These are phyloP conservation scores for Pythium aphanidermatum DNA, from an alignment of 352 stramenopile genomes.

Conservation along the genomic window DNA sequence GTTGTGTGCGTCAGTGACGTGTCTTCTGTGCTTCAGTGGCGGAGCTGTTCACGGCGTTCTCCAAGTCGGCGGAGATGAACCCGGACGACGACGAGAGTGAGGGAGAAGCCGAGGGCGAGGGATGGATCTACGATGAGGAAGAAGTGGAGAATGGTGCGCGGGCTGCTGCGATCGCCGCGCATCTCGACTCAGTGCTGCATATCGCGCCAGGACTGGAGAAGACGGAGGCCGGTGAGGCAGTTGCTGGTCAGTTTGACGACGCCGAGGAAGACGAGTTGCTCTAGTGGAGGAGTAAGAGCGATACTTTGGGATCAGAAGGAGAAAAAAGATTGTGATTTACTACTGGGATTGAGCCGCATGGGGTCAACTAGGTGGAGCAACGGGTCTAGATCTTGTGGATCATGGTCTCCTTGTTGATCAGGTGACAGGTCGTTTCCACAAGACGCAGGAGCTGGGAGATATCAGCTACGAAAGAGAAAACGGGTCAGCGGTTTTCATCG, in stretches of 20 bases:
- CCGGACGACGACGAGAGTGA: constrained; percentile 52
- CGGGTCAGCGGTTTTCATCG: neutral
- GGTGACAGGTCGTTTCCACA: constrained; percentile 96
- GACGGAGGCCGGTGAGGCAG: constrained; percentile 9
- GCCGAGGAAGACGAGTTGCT: constrained; percentile 59
- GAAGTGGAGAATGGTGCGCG: constrained; percentile 63
- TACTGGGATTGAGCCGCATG: too few relatives aligned
- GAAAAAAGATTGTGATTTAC: too few relatives aligned
- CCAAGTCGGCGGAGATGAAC: constrained; percentile 80
- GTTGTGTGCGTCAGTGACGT: too few relatives aligned
- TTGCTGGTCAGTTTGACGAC: constrained; percentile 76
- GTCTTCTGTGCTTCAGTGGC: constrained; percentile 31
- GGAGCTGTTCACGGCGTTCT: constrained; percentile 70
- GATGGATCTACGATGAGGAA: constrained; percentile 81
- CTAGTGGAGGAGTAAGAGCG: constrained; percentile 11
- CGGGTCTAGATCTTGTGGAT: constrained; percentile 84
- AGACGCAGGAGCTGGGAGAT: constrained; percentile 95
- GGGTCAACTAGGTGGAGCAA: neutral
- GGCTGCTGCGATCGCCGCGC: constrained; percentile 49
- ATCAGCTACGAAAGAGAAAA: constrained; percentile 51
- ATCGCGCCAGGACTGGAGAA: constrained; percentile 41
- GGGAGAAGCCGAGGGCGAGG: constrained; percentile 20
- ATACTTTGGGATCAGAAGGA: too few relatives aligned
- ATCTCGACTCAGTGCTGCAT: constrained; percentile 66
- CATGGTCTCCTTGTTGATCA: constrained; percentile 99